Evolutionary conservation across 2,329 filamentous ascomycete species (phyloP).

Genomic region (Aspergillus terreus): DNA sequence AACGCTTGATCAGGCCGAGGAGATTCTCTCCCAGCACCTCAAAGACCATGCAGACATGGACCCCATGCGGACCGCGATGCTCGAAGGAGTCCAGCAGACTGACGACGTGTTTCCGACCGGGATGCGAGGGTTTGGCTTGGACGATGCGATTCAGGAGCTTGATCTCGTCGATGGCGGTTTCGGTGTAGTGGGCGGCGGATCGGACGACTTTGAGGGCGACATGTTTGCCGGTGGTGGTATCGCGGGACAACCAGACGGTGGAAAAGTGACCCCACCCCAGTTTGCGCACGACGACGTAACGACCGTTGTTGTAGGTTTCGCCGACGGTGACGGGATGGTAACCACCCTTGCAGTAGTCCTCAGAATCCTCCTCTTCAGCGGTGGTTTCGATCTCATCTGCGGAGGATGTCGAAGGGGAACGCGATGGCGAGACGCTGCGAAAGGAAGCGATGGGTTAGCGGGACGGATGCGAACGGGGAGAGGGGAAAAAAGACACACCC

Average conservation of each 20-base stretch:
- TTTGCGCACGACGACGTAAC: slow-evolving; percentile 94
- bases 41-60: slow-evolving; percentile 99
- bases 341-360: slow-evolving; percentile 98
- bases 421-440: slow-evolving; percentile 56
- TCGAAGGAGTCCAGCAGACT: slow-evolving; percentile 95
- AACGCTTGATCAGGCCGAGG: slow-evolving; percentile 91
- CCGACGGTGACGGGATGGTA: slow-evolving; percentile 94
- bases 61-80: slow-evolving; percentile 93
- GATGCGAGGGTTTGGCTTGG: slow-evolving; percentile 88
- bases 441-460: slow-evolving; percentile 24
- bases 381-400: slow-evolving; percentile 87
- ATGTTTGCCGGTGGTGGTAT: slow-evolving; percentile 86
- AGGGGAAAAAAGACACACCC: slow-evolving; percentile 27
- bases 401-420: slow-evolving; percentile 73
- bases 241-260: slow-evolving; percentile 82
- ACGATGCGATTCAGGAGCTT: slow-evolving; percentile 97
- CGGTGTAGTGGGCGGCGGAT: slow-evolving; percentile 96
- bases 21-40: slow-evolving; percentile 96
- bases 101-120: slow-evolving; percentile 91
- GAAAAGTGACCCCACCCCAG: slow-evolving; percentile 98
- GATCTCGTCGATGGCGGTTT: slow-evolving; percentile 98
- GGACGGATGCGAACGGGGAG: neutral
- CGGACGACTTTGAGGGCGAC: slow-evolving; percentile 97
- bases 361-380: slow-evolving; percentile 96
- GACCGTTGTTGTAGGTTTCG: slow-evolving; percentile 95